Percentiles rank a stretch among this genome's conserved stretches.
These are phyloP conservation scores for Verticillium longisporum DNA, from an alignment of 2,329 filamentous ascomycete genomes.

Conservation along the genomic window DNA sequence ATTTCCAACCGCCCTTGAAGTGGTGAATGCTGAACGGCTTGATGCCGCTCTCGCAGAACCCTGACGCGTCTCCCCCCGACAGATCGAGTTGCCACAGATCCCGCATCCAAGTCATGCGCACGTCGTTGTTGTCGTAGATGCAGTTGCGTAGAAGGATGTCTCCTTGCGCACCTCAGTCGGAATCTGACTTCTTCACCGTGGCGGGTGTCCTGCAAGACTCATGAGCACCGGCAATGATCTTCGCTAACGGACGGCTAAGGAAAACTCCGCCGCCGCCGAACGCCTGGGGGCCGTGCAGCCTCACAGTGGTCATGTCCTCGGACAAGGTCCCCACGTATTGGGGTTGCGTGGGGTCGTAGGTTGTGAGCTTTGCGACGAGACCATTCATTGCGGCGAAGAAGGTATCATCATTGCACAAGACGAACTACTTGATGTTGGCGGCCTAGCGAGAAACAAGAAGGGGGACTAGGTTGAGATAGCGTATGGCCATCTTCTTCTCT, in stretches of 20 bases:
- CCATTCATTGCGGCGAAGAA: conserved; percentile 51
- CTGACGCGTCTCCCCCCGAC: conserved; percentile 36
- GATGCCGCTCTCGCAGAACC: conserved; percentile 29
- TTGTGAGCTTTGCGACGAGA: conserved; percentile 37
- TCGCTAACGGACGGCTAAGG: conserved; percentile 26
- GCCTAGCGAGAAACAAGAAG: conserved; percentile 37
- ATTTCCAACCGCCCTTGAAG: conserved; percentile 19
- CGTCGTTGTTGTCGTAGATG: conserved; percentile 22
- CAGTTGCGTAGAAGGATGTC: conserved; percentile 33
- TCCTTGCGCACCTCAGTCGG: conserved; percentile 25
- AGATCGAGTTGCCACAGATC: conserved; percentile 18
- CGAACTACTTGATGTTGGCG: conserved; percentile 38
- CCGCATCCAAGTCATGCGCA: conserved; percentile 32
- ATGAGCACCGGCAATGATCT: conserved; percentile 24
- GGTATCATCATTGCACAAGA: conserved; percentile 51
- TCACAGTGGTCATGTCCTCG: conserved; percentile 46
- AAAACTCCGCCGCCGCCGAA: conserved; percentile 42
- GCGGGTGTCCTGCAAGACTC: conserved; percentile 29
- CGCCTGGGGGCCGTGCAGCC: conserved; percentile 48
- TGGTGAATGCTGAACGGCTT: conserved; percentile 32
- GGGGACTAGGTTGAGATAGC: conserved; percentile 40
- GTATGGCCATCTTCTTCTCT: conserved; percentile 36
- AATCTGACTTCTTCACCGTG: conserved; percentile 11
- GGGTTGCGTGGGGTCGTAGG: conserved; percentile 39
- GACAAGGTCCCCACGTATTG: conserved; percentile 51